Evolutionary conservation across 1,139 yeast species (phyloP), one percentile per base, ranked within the genome.

Genomic region (Candida freyschussii): DNA sequence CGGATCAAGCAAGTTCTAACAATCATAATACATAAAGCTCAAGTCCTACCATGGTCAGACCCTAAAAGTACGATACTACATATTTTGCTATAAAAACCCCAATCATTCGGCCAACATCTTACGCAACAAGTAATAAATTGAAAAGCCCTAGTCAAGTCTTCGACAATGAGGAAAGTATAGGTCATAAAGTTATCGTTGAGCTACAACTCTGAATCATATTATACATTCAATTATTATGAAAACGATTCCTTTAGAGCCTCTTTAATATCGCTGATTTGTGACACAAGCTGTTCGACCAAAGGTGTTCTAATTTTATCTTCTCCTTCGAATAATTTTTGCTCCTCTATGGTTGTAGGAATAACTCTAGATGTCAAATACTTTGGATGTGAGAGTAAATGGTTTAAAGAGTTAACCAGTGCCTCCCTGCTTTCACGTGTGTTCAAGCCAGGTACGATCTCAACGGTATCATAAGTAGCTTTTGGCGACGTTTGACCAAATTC

Each of bases 301-400:
- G 57, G 53, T 1, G 56, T 48, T 32, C 63, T 62, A 3, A 47
- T 26, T 14, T 52, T 52, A 16, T 48, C 52, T 10, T 67, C 80
- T 5, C 71, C 73, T 59, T 57, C 71, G 31, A 77, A 58, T 12
- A 72, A 45, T 27, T 67, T 63, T 45, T 75, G 81, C 48, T 84
- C 93, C 36, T 82, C 93, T 2, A 64, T 36, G 4, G 77, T 70
- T 11, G 82, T 70, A 2, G 89, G 75, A 3, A 70, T 66, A 3
- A 84, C 67, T 40, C 93, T 64, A 6, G 93, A 73, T 6, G 83
- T 72, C 41, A 89, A 62, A 44, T 78, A 87, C 55, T 85, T 85
- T 12, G 95, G 95, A 57, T 89, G 96, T 26, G 89, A 79, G 41
- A 86, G 65, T 33, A 87, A 65, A 48, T 85, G 81, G 34, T 73